Evolutionary conservation across 805 yeast species (phyloP).

Genomic region (Yarrowia sp.): DNA sequence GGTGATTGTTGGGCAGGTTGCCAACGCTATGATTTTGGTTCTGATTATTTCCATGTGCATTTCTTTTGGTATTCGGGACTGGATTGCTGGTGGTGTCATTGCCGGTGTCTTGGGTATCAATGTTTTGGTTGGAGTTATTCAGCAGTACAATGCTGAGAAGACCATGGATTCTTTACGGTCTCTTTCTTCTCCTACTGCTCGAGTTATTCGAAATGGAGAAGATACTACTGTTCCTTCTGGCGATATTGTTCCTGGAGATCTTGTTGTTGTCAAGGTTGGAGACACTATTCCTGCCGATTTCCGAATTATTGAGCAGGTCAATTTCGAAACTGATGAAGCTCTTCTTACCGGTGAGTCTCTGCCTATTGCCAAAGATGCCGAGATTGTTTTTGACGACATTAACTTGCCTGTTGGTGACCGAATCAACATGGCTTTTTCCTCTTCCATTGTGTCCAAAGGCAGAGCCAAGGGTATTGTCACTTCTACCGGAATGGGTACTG

Average conservation of each 20-base stretch:
- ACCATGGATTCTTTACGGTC: conserved; percentile 72
- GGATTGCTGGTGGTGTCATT: conserved; percentile 81
- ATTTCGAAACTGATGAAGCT: conserved; percentile 71
- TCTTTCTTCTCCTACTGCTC: conserved; percentile 67
- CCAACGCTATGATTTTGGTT: conserved; percentile 77
- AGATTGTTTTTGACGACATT: conserved; percentile 39
- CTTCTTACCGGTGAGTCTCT: conserved; percentile 63
- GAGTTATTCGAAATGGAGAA: conserved; percentile 59
- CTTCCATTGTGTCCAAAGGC: conserved; percentile 70
- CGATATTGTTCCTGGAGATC: conserved; percentile 71
- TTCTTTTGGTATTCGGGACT: conserved; percentile 68
- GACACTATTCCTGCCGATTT: conserved; percentile 76
- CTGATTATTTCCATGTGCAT: conserved; percentile 65
- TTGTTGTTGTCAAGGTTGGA: conserved; percentile 61
- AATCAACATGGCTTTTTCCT: conserved; percentile 64
- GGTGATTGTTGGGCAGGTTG: conserved; percentile 62
- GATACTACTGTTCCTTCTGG: conserved; percentile 57
- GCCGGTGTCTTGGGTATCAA: conserved; percentile 63
- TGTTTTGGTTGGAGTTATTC: conserved; percentile 63
- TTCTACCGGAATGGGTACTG: conserved; percentile 66
- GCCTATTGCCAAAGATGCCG: conserved; percentile 56
- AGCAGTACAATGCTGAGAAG: conserved; percentile 70
- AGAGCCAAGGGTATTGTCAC: conserved; percentile 67
- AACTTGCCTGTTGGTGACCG: conserved; percentile 67
- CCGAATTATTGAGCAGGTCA: conserved; percentile 54